Evolutionary conservation across 2,329 filamentous ascomycete genomes (phyloP).

Genomic region (Cadophora sp.): DNA sequence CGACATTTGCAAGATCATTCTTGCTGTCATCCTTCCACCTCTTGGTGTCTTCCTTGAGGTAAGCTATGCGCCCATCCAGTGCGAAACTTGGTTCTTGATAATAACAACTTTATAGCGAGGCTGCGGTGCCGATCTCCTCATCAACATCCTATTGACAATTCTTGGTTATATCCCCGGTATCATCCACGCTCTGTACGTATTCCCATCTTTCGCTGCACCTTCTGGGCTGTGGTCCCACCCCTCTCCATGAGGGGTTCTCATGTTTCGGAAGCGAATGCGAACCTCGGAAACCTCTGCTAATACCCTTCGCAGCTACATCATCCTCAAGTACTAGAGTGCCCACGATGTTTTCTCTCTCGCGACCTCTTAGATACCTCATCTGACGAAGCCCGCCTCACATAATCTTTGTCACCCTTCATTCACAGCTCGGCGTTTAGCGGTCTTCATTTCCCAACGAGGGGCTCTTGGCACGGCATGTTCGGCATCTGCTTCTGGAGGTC

Average conservation of each 20-base stretch:
- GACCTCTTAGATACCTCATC: neutral
- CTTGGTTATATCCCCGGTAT: conserved; percentile 78
- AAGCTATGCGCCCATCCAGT: conserved; percentile 10
- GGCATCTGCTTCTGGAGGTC: conserved; percentile 21
- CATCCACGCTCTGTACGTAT: conserved; percentile 83
- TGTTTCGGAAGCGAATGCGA: conserved; percentile 1
- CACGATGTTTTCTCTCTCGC: conserved; percentile 7
- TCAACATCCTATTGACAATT: conserved; percentile 90
- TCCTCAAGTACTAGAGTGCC: conserved; percentile 77
- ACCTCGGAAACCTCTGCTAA: conserved; percentile 26
- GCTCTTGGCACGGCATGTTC: conserved; percentile 33
- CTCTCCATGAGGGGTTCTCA: conserved; percentile 4
- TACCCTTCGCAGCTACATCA: conserved; percentile 69
- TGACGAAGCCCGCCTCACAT: conserved; percentile 31
- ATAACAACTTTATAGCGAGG: conserved; percentile 60
- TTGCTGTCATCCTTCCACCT: conserved; percentile 89
- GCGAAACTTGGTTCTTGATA: neutral
- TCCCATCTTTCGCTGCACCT: neutral
- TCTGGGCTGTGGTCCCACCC: neutral
- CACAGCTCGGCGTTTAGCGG: conserved; percentile 31
- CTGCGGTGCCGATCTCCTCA: conserved; percentile 84
- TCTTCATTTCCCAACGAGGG: conserved; percentile 15
- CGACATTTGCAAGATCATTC: conserved; percentile 82
- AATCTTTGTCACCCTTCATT: conserved; percentile 23
- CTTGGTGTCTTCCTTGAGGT: conserved; percentile 89